phyloP scores from a whole-genome alignment of 257 asterid species.

The Solanum clarkiae region DNA sequence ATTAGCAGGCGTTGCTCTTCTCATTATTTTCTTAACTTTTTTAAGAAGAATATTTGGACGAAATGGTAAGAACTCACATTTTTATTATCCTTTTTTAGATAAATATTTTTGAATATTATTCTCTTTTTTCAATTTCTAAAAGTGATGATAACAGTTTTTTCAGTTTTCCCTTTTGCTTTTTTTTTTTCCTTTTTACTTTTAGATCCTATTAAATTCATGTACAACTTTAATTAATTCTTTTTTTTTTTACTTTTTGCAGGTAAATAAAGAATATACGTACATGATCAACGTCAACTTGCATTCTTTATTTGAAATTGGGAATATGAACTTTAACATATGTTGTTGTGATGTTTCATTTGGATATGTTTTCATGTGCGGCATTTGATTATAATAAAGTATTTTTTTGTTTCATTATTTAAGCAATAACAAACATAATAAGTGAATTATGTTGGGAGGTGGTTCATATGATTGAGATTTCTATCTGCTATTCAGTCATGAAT shows the following conservation, averaged over 20 bases:
- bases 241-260: constrained; percentile 41
- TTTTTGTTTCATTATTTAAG: background rate
- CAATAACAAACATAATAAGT: background rate
- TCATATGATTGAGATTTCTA: too few species aligned
- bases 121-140: background rate
- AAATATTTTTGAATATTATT: background rate
- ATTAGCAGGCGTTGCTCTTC: constrained; percentile 65
- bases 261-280: constrained; percentile 26
- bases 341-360: background rate
- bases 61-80: constrained; percentile 23
- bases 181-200: background rate
- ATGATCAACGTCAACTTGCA: constrained; percentile 25
- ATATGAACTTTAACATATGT: constrained; percentile 2
- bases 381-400: background rate
- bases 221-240: background rate
- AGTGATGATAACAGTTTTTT: background rate
- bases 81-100: background rate
- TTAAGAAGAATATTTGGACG: constrained; percentile 42
- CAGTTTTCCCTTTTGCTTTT: background rate
- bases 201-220: background rate
- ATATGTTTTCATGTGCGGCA: background rate
- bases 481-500: too few species aligned
- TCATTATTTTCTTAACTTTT: constrained; percentile 71
- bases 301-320: background rate
- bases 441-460: too few species aligned